Conservation (phyloP, 2,329 filamentous ascomycete species). For the Phaeomoniella chlamydospora region DNA sequence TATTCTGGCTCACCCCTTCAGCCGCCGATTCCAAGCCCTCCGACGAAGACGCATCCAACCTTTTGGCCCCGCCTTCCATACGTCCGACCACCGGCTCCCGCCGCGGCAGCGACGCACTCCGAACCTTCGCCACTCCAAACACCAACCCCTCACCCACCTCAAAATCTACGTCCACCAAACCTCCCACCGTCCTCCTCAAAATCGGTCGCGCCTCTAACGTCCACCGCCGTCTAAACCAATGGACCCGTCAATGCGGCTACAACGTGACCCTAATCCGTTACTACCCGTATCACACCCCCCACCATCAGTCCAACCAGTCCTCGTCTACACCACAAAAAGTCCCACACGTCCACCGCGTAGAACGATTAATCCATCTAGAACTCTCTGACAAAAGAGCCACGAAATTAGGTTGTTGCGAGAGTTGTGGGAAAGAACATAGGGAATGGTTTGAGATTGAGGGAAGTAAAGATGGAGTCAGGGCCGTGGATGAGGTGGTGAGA, state of each 20-base stretch:
- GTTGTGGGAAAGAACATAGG: constrained; percentile 71
- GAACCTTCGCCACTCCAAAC: constrained; percentile 14
- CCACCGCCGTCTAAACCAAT: constrained; percentile 79
- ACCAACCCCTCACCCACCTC: constrained; percentile 6
- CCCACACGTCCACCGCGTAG: constrained; percentile 74
- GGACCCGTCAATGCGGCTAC: constrained; percentile 86
- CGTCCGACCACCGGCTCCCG: background rate
- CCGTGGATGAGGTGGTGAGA: constrained; percentile 58
- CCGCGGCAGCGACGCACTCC: constrained; percentile 18
- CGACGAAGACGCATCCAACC: constrained; percentile 42
- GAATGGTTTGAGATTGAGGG: constrained; percentile 94
- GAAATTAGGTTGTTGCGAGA: constrained; percentile 49
- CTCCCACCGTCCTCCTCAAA: constrained; percentile 51
- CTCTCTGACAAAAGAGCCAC: constrained; percentile 46
- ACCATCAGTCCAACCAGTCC: constrained; percentile 13
- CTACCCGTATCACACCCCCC: constrained; percentile 63
- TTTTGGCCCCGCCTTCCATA: constrained; percentile 28
- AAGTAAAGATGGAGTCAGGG: constrained; percentile 51
- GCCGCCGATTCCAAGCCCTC: constrained; percentile 39
- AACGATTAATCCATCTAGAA: constrained; percentile 82
- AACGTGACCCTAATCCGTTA: constrained; percentile 76
- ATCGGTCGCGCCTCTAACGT: constrained; percentile 66
- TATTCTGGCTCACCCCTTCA: constrained; percentile 84
- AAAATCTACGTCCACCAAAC: constrained; percentile 13
- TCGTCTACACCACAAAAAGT: constrained; percentile 47